These are phyloP conservation scores for Annulohypoxylon moriforme DNA, from an alignment of 495 filamentous ascomycete genomes.

Conservation along the genomic window DNA sequence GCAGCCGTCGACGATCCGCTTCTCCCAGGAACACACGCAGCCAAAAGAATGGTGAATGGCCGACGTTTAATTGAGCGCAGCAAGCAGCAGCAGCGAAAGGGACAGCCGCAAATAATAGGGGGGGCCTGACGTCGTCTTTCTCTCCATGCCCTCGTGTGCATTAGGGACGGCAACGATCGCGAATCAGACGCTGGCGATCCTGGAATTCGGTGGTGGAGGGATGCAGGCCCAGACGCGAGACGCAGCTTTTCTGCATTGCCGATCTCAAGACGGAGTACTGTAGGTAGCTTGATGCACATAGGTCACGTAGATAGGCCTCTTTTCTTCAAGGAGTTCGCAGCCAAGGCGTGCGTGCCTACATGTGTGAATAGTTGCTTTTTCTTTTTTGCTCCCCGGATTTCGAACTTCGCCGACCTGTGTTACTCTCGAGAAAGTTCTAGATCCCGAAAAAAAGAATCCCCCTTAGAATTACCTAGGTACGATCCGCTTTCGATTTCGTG, in stretches of 20 bases:
- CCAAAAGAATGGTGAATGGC: too few relatives aligned
- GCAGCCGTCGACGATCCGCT: conserved; percentile 22
- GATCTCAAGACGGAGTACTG: conserved; percentile 16
- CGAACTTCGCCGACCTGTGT: conserved; percentile 30
- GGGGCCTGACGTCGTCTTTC: neutral
- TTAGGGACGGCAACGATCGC: conserved; percentile 15
- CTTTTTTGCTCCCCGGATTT: neutral
- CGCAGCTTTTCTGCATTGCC: conserved; percentile 20
- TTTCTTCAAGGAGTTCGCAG: conserved; percentile 7
- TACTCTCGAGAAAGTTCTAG: conserved; percentile 4
- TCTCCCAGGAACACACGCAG: neutral
- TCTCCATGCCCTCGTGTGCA: neutral
- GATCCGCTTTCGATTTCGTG: neutral
- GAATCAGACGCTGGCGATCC: conserved; percentile 31
- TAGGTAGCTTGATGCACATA: conserved; percentile 1
- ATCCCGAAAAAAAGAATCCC: neutral
- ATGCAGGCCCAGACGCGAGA: conserved; percentile 12
- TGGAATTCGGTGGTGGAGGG: neutral
- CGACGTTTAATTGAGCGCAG: too few relatives aligned
- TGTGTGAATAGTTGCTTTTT: conserved; percentile 22
- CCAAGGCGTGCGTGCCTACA: neutral
- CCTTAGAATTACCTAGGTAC: conserved; percentile 14
- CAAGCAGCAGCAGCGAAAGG: too few relatives aligned
- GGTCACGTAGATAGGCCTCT: conserved; percentile 1
- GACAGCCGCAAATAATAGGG: conserved; percentile 14